phyloP scores from a whole-genome alignment of 768 basidiomycete genomes.

The Strobilomyces dryophilus region DNA sequence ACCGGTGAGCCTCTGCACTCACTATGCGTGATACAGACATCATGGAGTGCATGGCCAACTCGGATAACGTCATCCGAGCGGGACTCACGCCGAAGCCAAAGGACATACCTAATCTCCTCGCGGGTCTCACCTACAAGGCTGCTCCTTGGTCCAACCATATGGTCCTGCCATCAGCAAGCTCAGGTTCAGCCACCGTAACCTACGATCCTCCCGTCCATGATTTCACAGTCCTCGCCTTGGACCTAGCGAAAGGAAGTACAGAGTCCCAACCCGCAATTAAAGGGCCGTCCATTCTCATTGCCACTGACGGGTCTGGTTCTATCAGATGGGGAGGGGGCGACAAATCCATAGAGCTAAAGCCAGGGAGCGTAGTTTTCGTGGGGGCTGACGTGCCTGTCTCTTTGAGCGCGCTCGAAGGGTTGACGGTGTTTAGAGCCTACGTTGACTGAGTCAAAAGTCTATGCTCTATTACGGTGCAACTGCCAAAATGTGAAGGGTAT shows the following conservation, averaged over 20 bases:
- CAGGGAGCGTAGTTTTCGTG: conserved; percentile 80
- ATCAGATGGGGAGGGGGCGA: conserved; percentile 45
- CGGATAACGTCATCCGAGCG: conserved; percentile 98
- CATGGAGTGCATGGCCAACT: conserved; percentile 99
- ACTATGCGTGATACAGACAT: conserved; percentile 56
- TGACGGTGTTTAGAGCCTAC: conserved; percentile 29
- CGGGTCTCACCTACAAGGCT: conserved; percentile 81
- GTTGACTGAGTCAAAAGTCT: conserved; percentile 13
- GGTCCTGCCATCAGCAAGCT: conserved; percentile 56
- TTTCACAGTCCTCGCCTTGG: conserved; percentile 77
- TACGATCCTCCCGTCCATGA: conserved; percentile 95
- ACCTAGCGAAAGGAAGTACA: conserved; percentile 39
- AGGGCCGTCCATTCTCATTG: conserved; percentile 84
- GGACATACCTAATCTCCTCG: conserved; percentile 86
- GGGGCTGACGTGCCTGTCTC: conserved; percentile 62
- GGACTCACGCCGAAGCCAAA: conserved; percentile 96
- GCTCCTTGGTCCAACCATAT: conserved; percentile 65
- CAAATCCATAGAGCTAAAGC: conserved; percentile 38
- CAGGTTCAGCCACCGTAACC: conserved; percentile 39
- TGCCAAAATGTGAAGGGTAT: neutral
- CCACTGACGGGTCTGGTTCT: conserved; percentile 62
- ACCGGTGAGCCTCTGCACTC: neutral
- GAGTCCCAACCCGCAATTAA: conserved; percentile 61
- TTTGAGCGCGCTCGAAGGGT: conserved; percentile 35
- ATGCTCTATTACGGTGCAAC: neutral